Conservation (phyloP, 371 early-diverging fungal genomes). For the Mucor circinelloides region DNA sequence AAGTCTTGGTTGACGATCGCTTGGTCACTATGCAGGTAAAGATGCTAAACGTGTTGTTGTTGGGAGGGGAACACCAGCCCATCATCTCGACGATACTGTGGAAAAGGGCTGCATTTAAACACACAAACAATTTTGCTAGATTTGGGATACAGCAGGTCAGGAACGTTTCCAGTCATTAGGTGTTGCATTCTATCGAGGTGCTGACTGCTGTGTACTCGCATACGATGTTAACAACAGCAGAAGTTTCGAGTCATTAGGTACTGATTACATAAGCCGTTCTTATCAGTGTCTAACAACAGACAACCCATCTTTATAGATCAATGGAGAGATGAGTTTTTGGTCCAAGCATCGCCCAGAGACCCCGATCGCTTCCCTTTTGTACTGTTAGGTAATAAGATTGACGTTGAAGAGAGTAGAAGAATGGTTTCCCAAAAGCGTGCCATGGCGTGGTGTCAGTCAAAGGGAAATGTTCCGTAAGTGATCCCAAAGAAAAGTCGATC, state of each 20-base stretch:
- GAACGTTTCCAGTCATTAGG: conserved; percentile 98
- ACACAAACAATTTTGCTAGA: conserved; percentile 39
- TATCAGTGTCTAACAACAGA: not conserved
- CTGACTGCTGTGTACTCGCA: conserved; percentile 98
- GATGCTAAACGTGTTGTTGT: conserved; percentile 25
- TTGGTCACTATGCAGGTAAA: conserved; percentile 90
- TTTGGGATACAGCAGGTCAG: conserved; percentile 96
- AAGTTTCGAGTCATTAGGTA: conserved; percentile 94
- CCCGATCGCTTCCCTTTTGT: conserved; percentile 98
- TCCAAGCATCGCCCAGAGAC: conserved; percentile 92
- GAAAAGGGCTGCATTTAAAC: not conserved
- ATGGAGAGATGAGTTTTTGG: conserved; percentile 97
- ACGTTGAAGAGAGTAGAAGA: conserved; percentile 91
- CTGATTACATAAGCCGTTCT: not conserved
- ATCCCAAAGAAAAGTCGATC: not conserved
- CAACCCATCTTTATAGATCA: conserved; percentile 33
- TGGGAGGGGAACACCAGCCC: too few relatives aligned
- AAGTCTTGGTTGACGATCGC: conserved; percentile 89
- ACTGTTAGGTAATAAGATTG: conserved; percentile 98
- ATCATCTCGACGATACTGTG: too few relatives aligned
- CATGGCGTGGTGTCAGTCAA: conserved; percentile 94
- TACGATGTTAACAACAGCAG: conserved; percentile 96
- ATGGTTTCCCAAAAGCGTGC: conserved; percentile 94
- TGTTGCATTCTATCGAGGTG: conserved; percentile 97
- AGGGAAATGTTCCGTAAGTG: conserved; percentile 89